These are phyloP conservation scores for Yamadazyma paraphyllophila DNA, from an alignment of 805 yeast genomes.

Conservation along the genomic window DNA sequence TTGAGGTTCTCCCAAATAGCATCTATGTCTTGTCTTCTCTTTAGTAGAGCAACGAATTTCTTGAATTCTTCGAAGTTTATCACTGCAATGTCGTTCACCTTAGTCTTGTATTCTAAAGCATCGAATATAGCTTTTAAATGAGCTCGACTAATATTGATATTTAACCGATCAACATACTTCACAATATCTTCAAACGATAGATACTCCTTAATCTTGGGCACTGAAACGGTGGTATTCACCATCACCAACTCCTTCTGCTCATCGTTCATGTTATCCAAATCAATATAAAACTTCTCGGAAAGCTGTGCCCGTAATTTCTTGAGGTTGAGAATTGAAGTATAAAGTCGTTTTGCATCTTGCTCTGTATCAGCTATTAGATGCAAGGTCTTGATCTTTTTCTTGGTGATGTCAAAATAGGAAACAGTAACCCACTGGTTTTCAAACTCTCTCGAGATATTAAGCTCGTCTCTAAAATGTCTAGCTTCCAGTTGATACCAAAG, in stretches of 20 bases:
- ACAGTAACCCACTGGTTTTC: constrained; percentile 77
- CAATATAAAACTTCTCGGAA: constrained; percentile 51
- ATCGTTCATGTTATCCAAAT: constrained; percentile 36
- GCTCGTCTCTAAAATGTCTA: constrained; percentile 80
- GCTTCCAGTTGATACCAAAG: constrained; percentile 70
- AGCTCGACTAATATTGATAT: constrained; percentile 64
- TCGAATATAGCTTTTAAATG: constrained; percentile 51
- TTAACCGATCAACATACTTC: constrained; percentile 62
- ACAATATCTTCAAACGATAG: constrained; percentile 66
- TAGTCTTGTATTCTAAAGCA: constrained; percentile 21
- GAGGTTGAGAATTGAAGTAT: constrained; percentile 56
- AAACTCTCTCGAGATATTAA: constrained; percentile 65
- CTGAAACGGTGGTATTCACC: constrained; percentile 16
- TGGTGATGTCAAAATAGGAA: constrained; percentile 60
- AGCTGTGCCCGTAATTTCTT: constrained; percentile 63
- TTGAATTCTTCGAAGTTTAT: constrained; percentile 75
- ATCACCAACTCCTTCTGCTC: constrained; percentile 24
- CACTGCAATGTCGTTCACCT: constrained; percentile 27
- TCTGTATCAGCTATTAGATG: constrained; percentile 73
- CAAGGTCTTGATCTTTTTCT: constrained; percentile 68
- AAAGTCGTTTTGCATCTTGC: constrained; percentile 56
- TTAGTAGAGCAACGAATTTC: constrained; percentile 64
- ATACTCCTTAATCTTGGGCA: constrained; percentile 22
- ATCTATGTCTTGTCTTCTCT: constrained; percentile 61
- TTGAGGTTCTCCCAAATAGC: constrained; percentile 39